These are phyloP conservation scores for Saccharomycopsis sp. DNA, from an alignment of 805 yeast species.

Conservation along the genomic window DNA sequence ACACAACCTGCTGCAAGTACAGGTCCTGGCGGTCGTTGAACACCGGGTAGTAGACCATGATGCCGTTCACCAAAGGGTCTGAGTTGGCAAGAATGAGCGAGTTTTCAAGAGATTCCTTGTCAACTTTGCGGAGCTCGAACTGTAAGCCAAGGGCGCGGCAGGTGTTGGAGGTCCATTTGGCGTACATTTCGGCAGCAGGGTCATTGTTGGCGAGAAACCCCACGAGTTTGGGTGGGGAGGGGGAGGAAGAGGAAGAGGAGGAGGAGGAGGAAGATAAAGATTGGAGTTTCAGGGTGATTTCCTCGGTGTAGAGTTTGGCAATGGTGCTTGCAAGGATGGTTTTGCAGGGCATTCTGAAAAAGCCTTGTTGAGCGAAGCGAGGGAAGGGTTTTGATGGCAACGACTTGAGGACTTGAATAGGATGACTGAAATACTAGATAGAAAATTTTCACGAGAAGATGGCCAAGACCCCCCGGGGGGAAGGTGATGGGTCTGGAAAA, in stretches of 20 bases:
- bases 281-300: conserved; percentile 51
- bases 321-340: conserved; percentile 82
- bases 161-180: conserved; percentile 92
- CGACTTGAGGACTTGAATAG: too few species aligned
- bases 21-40: conserved; percentile 93
- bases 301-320: conserved; percentile 73
- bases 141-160: conserved; percentile 77
- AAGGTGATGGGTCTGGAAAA: too few species aligned
- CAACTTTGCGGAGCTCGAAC: conserved; percentile 66
- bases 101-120: conserved; percentile 79
- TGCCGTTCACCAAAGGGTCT: conserved; percentile 73
- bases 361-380: too few species aligned
- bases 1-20: conserved; percentile 86
- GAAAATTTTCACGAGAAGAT: too few species aligned
- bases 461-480: too few species aligned
- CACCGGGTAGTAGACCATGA: conserved; percentile 96
- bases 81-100: conserved; percentile 73
- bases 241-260: conserved; percentile 35
- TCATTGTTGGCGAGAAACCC: conserved; percentile 89
- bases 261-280: conserved; percentile 34
- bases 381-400: too few species aligned
- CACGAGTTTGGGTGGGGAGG: conserved; percentile 74
- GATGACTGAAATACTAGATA: too few species aligned
- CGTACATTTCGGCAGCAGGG: conserved; percentile 93
- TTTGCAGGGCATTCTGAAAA: conserved; percentile 44